Evolutionary conservation across 352 stramenopile species (phyloP), one percentile per base, ranked within the genome.

Genomic region (Globisporangium radiosum): DNA sequence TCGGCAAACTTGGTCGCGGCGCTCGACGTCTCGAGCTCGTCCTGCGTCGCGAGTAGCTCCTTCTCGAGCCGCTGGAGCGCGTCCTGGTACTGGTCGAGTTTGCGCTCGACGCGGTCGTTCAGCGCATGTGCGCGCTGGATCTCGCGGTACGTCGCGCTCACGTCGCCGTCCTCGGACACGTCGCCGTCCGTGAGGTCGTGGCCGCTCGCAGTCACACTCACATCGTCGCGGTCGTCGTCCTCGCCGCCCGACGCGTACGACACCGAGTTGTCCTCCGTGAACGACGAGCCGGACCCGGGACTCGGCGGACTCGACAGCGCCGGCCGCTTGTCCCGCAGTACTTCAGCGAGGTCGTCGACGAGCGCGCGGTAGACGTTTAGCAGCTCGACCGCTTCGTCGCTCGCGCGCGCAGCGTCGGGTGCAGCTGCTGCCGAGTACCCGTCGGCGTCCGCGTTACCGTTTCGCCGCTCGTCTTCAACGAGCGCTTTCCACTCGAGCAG

Each of bases 1-100:
- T 93, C 81, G 14, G 81, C 83, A 62, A 89, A 93, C 48, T 93
- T 93, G 2, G 79, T 85, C 11, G 83, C 77, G 13, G 77, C 75
- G 45, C 74, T 89, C 0, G 81, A 84, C 2, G 83, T 93, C 59
- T 93, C 83, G n/a, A 91, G 68, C 33, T 93, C 83, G 37, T 93
- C 83, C 52, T 90, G 78, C 0, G 71, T 76, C 11, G 72, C 70
- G 47, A 85, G 51, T 45, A 90, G 53, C 36, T 81, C 71, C 50
- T 87, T 85, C 53, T 93, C 77, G 13, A 91, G 57, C 11, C 81
- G 78, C 47, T 88, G 76, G 45, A 92, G 86, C 3, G 68, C 68
- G 45, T 89, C 83, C 57, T 92, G 76, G 47, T 78, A 92, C 10
- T 76, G 69, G 10, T 92, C 83, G 51, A 92, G 66, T n/a, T 83